These are phyloP conservation scores for Cercospora zeae-maydis DNA, from an alignment of 2,329 filamentous ascomycete species.

Conservation along the genomic window DNA sequence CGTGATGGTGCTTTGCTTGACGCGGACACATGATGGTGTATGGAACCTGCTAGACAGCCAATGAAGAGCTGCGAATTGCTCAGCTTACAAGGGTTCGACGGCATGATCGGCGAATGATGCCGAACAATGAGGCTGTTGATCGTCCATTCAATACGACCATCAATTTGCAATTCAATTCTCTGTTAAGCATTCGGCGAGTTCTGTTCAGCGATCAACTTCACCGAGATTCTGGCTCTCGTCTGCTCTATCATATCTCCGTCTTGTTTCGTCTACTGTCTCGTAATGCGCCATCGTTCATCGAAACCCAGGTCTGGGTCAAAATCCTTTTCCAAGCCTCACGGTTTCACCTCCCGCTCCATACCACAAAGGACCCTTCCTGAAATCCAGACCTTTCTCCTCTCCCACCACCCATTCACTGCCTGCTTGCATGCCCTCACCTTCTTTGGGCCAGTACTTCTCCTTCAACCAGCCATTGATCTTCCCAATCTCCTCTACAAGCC, in stretches of 20 bases:
- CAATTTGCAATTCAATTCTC: neutral
- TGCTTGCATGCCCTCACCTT: slow-evolving; percentile 41
- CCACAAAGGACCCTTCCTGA: slow-evolving; percentile 73
- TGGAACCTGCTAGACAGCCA: slow-evolving; percentile 1
- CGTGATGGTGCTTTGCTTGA: slow-evolving; percentile 3
- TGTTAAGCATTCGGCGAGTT: neutral
- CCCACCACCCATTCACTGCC: slow-evolving; percentile 82
- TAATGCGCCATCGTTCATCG: neutral
- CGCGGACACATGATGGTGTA: slow-evolving; percentile 8
- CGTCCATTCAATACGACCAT: neutral
- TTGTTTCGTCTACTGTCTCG: neutral
- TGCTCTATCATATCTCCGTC: neutral
- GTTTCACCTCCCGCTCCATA: slow-evolving; percentile 75
- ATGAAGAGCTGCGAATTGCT: slow-evolving; percentile 7
- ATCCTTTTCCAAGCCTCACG: slow-evolving; percentile 54
- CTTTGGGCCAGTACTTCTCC: slow-evolving; percentile 63
- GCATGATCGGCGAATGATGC: slow-evolving; percentile 7
- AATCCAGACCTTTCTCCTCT: slow-evolving; percentile 75
- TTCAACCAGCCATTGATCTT: slow-evolving; percentile 73
- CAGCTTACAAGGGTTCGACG: slow-evolving; percentile 2
- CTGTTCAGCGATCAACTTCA: neutral
- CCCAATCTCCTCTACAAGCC: slow-evolving; percentile 69
- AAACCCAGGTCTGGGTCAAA: slow-evolving; percentile 28
- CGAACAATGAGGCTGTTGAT: neutral
- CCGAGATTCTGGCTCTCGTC: neutral